These are phyloP conservation scores for Staphylotrichum tortipilum DNA, from an alignment of 495 filamentous ascomycete species.

Conservation along the genomic window DNA sequence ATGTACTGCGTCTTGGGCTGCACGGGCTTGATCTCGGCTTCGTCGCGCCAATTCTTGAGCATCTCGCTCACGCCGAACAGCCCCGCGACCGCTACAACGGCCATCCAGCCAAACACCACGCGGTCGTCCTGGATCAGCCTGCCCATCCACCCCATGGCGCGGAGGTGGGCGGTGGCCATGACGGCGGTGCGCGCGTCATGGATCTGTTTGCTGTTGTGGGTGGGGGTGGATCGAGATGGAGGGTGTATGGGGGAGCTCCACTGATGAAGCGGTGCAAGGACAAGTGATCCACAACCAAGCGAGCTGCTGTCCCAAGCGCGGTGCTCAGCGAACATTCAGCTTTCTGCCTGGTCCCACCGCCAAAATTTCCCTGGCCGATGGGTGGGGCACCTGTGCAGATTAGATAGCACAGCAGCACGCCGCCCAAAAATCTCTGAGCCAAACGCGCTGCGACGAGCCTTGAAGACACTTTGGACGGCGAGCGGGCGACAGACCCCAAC, in stretches of 20 bases:
- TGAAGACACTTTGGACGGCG: no score
- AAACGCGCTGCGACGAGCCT: no score
- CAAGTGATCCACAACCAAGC: no score
- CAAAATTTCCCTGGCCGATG: conserved; percentile 19
- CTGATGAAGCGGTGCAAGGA: no score
- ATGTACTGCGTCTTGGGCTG: conserved; percentile 51
- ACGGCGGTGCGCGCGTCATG: background rate
- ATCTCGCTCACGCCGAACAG: conserved; percentile 30
- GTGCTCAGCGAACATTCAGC: no score
- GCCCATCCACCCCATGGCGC: conserved; percentile 25
- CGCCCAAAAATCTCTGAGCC: conserved; percentile 17
- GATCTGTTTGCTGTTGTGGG: background rate
- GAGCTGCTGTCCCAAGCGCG: no score
- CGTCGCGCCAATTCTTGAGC: conserved; percentile 39
- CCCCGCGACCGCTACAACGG: conserved; percentile 29
- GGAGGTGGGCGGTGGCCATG: background rate
- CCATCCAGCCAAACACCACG: conserved; percentile 33
- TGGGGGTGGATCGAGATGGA: no score
- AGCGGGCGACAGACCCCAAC: no score
- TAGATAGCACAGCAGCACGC: conserved; percentile 20
- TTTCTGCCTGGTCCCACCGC: conserved; percentile 20
- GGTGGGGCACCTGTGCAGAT: conserved; percentile 18
- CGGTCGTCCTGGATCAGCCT: conserved; percentile 35
- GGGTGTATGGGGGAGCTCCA: no score
- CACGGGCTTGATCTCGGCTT: conserved; percentile 37